Conservation (phyloP, 1,139 yeast species). For the Suhomyces guaymorum region DNA sequence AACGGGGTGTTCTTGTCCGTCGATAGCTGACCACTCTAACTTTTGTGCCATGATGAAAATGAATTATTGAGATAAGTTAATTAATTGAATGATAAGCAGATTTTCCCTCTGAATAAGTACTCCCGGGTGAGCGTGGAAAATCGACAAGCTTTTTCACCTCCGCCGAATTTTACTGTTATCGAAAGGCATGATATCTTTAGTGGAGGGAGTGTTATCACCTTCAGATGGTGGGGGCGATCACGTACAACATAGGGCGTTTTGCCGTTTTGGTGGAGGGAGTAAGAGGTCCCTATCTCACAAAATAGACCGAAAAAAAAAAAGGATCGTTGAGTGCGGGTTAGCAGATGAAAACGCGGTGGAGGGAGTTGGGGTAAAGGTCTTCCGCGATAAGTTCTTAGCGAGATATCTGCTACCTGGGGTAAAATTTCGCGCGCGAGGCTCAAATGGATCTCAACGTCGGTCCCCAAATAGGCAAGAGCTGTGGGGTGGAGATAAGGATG, state of each 20-base stretch:
- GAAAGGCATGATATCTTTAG: too few relatives aligned
- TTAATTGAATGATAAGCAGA: not conserved
- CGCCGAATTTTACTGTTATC: too few relatives aligned
- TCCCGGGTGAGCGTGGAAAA: not conserved
- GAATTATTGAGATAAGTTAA: not conserved
- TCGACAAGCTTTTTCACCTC: too few relatives aligned
- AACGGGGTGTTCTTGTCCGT: slow-evolving; percentile 35
- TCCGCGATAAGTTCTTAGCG: not conserved
- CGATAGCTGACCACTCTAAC: slow-evolving; percentile 42
- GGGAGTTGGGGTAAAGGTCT: not conserved
- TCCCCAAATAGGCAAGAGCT: slow-evolving; percentile 5
- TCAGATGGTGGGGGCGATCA: not conserved
- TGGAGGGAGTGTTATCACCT: not conserved
- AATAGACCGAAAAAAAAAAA: too few relatives aligned
- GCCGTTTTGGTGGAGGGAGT: not conserved
- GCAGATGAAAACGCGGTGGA: not conserved
- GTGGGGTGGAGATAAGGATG: slow-evolving; percentile 10
- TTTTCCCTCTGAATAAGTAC: not conserved
- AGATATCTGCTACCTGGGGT: not conserved
- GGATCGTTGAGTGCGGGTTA: not conserved
- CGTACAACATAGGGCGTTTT: too few relatives aligned
- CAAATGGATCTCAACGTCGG: not conserved
- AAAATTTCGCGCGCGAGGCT: not conserved
- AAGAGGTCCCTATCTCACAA: not conserved
- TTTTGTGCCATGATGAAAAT: slow-evolving; percentile 26